phyloP scores from a whole-genome alignment of 805 yeast genomes.

The Metschnikowia shivogae region DNA sequence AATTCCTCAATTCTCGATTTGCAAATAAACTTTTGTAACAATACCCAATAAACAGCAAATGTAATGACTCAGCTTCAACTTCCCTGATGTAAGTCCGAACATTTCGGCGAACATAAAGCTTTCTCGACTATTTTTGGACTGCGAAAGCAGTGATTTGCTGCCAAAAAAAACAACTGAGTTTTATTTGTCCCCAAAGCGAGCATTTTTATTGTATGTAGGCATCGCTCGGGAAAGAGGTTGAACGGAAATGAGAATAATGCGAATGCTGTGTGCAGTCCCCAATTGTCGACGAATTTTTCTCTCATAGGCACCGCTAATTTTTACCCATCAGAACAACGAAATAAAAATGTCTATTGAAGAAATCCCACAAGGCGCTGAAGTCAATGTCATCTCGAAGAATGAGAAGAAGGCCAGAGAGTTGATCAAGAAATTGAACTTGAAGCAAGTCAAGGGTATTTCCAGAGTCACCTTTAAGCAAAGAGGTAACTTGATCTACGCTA shows the following conservation, averaged over 20 bases:
- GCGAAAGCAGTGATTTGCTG: too few relatives aligned
- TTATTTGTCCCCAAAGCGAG: too few relatives aligned
- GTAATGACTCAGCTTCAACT: too few relatives aligned
- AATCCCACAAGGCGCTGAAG: slow-evolving; percentile 81
- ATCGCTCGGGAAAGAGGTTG: background rate
- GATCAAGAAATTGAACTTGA: slow-evolving; percentile 82
- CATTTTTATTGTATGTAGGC: background rate
- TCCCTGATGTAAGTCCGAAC: too few relatives aligned
- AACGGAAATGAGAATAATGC: background rate
- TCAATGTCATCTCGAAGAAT: slow-evolving; percentile 77
- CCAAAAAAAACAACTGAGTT: too few relatives aligned
- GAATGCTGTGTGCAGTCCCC: background rate
- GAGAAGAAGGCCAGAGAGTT: slow-evolving; percentile 94
- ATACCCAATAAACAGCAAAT: too few relatives aligned
- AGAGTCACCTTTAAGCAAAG: slow-evolving; percentile 95
- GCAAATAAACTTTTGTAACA: too few relatives aligned
- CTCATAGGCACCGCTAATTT: background rate
- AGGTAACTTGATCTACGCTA: slow-evolving; percentile 85
- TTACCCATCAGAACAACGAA: background rate
- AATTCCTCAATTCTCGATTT: too few relatives aligned
- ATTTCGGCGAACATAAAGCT: too few relatives aligned
- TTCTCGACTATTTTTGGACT: too few relatives aligned
- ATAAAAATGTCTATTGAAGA: slow-evolving; percentile 44
- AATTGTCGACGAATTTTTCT: slow-evolving; percentile 1
- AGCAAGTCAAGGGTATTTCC: slow-evolving; percentile 85